Percentiles rank a stretch among this genome's conserved stretches.
Conservation (phyloP, 495 filamentous ascomycete species). For the Jackrogersella multiformis region DNA sequence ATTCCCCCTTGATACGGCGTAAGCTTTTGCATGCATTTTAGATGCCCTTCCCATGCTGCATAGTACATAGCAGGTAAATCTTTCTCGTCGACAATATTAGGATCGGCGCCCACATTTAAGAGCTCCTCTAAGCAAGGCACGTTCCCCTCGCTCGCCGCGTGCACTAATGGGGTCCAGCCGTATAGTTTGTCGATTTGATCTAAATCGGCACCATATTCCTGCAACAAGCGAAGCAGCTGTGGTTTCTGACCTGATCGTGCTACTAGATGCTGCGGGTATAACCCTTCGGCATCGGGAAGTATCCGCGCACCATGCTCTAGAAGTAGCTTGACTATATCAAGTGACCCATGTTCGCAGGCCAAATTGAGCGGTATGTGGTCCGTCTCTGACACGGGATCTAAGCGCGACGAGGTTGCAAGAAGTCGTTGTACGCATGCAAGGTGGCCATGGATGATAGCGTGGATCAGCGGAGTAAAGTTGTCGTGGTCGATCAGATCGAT, state of each 20-base stretch:
- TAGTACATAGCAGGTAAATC: conserved; percentile 95
- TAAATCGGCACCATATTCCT: conserved; percentile 88
- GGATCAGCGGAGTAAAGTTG: conserved; percentile 95
- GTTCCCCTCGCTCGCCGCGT: conserved; percentile 96
- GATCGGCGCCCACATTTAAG: conserved; percentile 76
- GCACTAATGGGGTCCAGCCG: conserved; percentile 95
- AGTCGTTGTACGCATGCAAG: conserved; percentile 79
- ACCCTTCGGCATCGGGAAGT: conserved; percentile 90
- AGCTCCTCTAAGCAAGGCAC: conserved; percentile 84
- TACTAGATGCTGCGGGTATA: conserved; percentile 97
- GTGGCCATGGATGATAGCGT: conserved; percentile 88
- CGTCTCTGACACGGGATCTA: conserved; percentile 81
- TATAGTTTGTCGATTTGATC: conserved; percentile 95
- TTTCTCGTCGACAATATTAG: conserved; percentile 87
- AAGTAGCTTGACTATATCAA: conserved; percentile 82
- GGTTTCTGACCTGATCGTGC: conserved; percentile 87
- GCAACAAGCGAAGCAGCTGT: conserved; percentile 77
- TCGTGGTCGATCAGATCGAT: conserved; percentile 92
- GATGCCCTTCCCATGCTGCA: conserved; percentile 96
- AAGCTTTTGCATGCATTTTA: conserved; percentile 92
- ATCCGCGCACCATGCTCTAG: conserved; percentile 79
- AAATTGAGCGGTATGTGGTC: conserved; percentile 95
- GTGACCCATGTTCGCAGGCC: conserved; percentile 90
- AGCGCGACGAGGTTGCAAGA: conserved; percentile 73
- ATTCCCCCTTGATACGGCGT: conserved; percentile 61